phyloP scores from a whole-genome alignment of 805 yeast species.

The Phaffomyces antillensis region DNA sequence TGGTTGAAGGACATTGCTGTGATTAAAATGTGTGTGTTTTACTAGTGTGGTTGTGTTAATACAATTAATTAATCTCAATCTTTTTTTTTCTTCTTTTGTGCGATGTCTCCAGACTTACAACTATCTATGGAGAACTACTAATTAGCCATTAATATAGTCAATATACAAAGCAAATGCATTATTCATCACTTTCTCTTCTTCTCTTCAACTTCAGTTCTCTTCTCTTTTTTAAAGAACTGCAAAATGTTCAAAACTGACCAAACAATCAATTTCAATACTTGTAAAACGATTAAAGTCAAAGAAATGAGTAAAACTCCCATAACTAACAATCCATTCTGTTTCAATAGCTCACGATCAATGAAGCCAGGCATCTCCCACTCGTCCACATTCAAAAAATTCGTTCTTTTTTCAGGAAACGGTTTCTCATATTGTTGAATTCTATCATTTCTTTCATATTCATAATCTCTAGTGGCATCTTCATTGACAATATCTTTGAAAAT shows the following conservation, averaged over 20 bases:
- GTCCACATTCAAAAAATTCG: constrained; percentile 26
- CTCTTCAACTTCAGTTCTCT: not conserved
- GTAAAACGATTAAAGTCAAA: not conserved
- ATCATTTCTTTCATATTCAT: constrained; percentile 51
- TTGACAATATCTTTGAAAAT: constrained; percentile 52
- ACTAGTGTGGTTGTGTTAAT: no score
- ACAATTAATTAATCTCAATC: no score
- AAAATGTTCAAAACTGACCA: no score
- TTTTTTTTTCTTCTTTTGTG: no score
- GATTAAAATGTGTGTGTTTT: no score
- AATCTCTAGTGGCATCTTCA: constrained; percentile 37
- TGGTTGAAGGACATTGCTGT: constrained; percentile 20
- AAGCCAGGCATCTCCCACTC: constrained; percentile 27
- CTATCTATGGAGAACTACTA: no score
- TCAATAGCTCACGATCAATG: constrained; percentile 38
- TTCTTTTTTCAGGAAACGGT: constrained; percentile 25
- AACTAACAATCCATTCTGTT: constrained; percentile 43
- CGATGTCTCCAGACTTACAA: no score
- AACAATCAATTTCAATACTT: not conserved
- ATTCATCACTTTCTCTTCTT: no score
- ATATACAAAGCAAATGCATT: no score
- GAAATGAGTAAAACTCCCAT: constrained; percentile 26
- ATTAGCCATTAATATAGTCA: no score
- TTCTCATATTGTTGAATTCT: constrained; percentile 27
- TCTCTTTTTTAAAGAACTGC: no score